phyloP scores from a whole-genome alignment of 1,284 basidiomycete species.

The Meripilus lineatus region DNA sequence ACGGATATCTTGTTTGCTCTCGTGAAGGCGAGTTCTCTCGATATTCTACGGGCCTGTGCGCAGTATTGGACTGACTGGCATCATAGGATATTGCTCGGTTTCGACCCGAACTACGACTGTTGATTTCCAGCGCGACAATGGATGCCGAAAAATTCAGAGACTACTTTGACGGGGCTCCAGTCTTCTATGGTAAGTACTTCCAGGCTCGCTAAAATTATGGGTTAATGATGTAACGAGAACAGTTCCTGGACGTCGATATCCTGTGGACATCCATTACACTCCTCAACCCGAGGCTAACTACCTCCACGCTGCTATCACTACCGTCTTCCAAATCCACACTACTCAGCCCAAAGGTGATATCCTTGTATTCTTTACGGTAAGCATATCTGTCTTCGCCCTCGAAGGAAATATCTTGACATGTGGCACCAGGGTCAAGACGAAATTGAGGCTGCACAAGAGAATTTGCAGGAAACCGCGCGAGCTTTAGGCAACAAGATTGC shows the following conservation, averaged over 20 bases:
- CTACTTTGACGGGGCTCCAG: slow-evolving; percentile 92
- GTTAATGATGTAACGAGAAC: slow-evolving; percentile 3
- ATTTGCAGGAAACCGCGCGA: slow-evolving; percentile 90
- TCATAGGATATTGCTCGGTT: slow-evolving; percentile 93
- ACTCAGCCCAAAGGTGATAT: slow-evolving; percentile 99
- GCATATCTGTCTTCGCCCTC: slow-evolving; percentile 20
- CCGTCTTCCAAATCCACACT: slow-evolving; percentile 98
- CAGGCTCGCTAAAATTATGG: slow-evolving; percentile 1
- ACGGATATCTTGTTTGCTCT: slow-evolving; percentile 97
- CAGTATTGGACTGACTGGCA: slow-evolving; percentile 18
- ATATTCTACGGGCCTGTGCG: slow-evolving; percentile 15
- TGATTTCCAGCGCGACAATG: slow-evolving; percentile 96
- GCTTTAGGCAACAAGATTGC: slow-evolving; percentile 94
- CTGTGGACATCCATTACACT: slow-evolving; percentile 98
- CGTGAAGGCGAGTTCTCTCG: slow-evolving; percentile 74
- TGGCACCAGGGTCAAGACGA: slow-evolving; percentile 98
- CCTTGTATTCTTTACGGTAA: slow-evolving; percentile 90
- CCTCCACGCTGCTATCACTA: slow-evolving; percentile 97
- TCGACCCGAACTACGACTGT: slow-evolving; percentile 83
- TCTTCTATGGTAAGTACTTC: slow-evolving; percentile 73
- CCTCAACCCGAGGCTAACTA: slow-evolving; percentile 98
- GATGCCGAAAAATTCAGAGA: slow-evolving; percentile 96
- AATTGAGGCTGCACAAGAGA: slow-evolving; percentile 96
- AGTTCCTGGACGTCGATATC: slow-evolving; percentile 97
- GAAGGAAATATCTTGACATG: slow-evolving; percentile 5